phyloP scores from a whole-genome alignment of 805 yeast genomes.

The Metschnikowia henanensis region DNA sequence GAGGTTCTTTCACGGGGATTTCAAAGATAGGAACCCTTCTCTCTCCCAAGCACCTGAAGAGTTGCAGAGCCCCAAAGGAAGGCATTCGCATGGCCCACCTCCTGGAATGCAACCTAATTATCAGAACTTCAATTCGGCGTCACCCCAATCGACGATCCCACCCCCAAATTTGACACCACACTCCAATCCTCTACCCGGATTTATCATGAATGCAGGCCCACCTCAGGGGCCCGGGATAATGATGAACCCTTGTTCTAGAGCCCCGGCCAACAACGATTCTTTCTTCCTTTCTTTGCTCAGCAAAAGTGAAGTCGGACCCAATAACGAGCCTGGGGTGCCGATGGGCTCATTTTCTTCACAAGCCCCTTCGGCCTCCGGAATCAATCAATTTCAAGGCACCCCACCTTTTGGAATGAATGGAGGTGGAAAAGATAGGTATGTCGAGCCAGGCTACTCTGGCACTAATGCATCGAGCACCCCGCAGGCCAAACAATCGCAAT shows the following conservation, averaged over 20 bases:
- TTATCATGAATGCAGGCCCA: conserved; percentile 5
- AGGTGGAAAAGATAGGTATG: background rate
- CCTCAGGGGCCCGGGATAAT: conserved; percentile 5
- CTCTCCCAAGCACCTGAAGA: background rate
- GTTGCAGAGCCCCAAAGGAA: conserved; percentile 1
- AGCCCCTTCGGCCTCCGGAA: background rate
- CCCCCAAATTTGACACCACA: background rate
- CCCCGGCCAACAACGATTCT: conserved; percentile 32
- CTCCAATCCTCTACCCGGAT: conserved; percentile 5
- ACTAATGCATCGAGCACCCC: conserved; percentile 1
- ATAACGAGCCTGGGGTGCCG: background rate
- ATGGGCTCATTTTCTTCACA: background rate
- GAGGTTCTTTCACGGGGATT: conserved; percentile 11
- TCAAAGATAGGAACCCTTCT: background rate
- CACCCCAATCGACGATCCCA: conserved; percentile 1
- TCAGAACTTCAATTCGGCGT: conserved; percentile 2
- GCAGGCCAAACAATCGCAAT: conserved; percentile 2
- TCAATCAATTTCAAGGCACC: background rate
- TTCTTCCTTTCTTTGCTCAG: conserved; percentile 49
- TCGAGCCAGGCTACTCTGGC: background rate
- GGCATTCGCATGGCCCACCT: conserved; percentile 10
- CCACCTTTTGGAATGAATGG: background rate
- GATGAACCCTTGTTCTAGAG: conserved; percentile 5
- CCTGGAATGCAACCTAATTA: conserved; percentile 9
- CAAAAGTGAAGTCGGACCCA: conserved; percentile 25